These are phyloP conservation scores for Trapa bicornis DNA, from an alignment of 345 rosid species.

Conservation along the genomic window DNA sequence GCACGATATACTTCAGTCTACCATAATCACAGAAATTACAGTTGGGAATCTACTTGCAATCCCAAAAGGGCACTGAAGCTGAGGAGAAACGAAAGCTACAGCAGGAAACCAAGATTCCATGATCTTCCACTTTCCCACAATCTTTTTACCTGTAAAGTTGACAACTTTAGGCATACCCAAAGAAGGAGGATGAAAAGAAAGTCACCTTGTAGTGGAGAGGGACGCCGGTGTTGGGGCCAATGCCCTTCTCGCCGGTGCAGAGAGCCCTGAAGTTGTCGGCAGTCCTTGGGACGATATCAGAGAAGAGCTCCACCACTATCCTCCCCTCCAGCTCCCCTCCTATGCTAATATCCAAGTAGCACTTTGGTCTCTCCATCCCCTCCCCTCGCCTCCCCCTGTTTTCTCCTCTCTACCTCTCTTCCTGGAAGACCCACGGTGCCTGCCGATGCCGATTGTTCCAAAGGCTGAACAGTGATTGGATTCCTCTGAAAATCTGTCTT, in stretches of 20 bases:
- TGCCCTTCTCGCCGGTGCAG: constrained; percentile 89
- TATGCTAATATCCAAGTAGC: constrained; percentile 75
- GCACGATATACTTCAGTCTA: constrained; percentile 5
- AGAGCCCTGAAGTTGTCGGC: constrained; percentile 90
- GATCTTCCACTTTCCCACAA: background rate
- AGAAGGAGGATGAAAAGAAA: background rate
- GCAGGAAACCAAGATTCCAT: background rate
- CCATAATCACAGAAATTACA: background rate
- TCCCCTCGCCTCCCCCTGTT: constrained; percentile 7
- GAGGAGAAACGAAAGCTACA: too few species aligned
- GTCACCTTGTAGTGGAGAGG: constrained; percentile 82
- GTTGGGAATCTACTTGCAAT: too few species aligned
- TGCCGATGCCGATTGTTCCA: constrained; percentile 1
- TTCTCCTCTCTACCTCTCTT: background rate
- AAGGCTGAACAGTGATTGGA: background rate
- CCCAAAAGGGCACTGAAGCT: too few species aligned
- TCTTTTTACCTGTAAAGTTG: background rate
- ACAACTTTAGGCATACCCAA: background rate
- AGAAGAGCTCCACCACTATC: constrained; percentile 67
- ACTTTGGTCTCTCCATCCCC: constrained; percentile 51
- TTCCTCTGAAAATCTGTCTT: background rate
- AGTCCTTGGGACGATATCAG: constrained; percentile 77
- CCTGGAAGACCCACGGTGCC: too few species aligned
- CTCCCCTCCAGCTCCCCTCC: constrained; percentile 94
- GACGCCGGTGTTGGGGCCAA: constrained; percentile 56